Percentiles rank a stretch among this genome's conserved stretches.
These are phyloP conservation scores for Amylostereum areolatum DNA, from an alignment of 1,284 basidiomycete species.

Conservation along the genomic window DNA sequence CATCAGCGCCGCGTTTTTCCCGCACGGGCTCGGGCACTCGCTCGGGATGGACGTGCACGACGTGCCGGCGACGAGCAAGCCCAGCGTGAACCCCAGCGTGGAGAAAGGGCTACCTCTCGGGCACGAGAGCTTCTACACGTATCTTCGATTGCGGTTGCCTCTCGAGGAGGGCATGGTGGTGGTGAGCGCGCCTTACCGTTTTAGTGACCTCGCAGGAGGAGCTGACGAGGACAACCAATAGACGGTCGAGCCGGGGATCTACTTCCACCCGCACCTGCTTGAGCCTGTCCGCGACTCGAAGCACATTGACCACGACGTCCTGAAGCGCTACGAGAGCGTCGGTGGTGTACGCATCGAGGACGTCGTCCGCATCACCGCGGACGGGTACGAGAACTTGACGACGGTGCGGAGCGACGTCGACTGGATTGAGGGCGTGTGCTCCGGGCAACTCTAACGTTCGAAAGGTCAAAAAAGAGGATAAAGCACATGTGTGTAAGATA, in stretches of 20 bases:
- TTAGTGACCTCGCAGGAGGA: background rate
- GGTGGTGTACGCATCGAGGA: constrained; percentile 92
- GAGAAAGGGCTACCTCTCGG: constrained; percentile 35
- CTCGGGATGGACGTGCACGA: constrained; percentile 89
- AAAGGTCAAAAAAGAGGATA: background rate
- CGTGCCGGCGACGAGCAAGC: constrained; percentile 70
- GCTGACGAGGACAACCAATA: constrained; percentile 19
- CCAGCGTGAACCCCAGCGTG: constrained; percentile 45
- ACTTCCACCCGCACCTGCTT: constrained; percentile 78
- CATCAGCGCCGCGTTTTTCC: constrained; percentile 81
- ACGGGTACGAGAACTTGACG: constrained; percentile 73
- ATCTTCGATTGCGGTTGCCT: constrained; percentile 70
- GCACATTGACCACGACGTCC: constrained; percentile 65
- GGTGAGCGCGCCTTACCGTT: constrained; percentile 27
- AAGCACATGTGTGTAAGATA: background rate
- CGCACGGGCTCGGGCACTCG: constrained; percentile 86
- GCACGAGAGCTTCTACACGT: constrained; percentile 65
- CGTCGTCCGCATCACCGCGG: constrained; percentile 67
- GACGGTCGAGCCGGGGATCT: constrained; percentile 87
- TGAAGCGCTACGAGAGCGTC: constrained; percentile 70
- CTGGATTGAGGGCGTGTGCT: constrained; percentile 76
- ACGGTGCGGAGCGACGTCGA: constrained; percentile 72
- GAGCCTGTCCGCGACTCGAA: constrained; percentile 61
- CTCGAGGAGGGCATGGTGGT: constrained; percentile 79
- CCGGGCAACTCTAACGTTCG: constrained; percentile 41